phyloP scores from a whole-genome alignment of 495 filamentous ascomycete genomes.

The Evernia prunastri region DNA sequence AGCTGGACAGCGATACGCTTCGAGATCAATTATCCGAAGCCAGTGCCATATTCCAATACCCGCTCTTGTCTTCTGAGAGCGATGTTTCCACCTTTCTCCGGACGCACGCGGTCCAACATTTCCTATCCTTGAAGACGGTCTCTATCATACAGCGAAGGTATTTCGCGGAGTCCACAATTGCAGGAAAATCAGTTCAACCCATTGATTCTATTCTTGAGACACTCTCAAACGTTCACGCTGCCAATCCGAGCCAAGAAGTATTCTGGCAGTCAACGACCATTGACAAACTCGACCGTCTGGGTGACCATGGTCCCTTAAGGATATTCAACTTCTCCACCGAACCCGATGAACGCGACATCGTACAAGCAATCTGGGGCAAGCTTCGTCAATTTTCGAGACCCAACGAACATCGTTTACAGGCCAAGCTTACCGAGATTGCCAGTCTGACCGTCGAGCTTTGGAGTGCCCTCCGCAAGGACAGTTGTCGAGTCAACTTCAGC shows the following conservation, averaged over 20 bases:
- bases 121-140: neutral
- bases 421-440: constrained; percentile 11
- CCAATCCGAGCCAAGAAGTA: constrained; percentile 4
- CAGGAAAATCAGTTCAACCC: neutral
- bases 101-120: neutral
- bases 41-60: constrained; percentile 9
- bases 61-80: constrained; percentile 2
- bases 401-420: neutral
- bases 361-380: neutral
- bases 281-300: constrained; percentile 11
- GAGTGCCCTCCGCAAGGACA: constrained; percentile 11
- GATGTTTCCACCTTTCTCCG: neutral
- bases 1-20: constrained; percentile 11
- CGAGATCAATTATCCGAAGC: neutral
- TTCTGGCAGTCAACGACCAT: constrained; percentile 7
- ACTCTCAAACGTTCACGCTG: constrained; percentile 2
- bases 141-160: neutral
- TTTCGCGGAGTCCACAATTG: constrained; percentile 1
- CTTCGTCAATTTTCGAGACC: constrained; percentile 6
- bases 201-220: constrained; percentile 11
- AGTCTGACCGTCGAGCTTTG: constrained; percentile 3
- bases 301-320: neutral
- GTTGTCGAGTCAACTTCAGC: constrained; percentile 11
- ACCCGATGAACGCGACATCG: neutral
- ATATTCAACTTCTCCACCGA: neutral